Percentiles rank a stretch among this genome's conserved stretches.
Evolutionary conservation across 192 early-diverging fungal genomes (phyloP).

Genomic region (Backusella tuberculispora): DNA sequence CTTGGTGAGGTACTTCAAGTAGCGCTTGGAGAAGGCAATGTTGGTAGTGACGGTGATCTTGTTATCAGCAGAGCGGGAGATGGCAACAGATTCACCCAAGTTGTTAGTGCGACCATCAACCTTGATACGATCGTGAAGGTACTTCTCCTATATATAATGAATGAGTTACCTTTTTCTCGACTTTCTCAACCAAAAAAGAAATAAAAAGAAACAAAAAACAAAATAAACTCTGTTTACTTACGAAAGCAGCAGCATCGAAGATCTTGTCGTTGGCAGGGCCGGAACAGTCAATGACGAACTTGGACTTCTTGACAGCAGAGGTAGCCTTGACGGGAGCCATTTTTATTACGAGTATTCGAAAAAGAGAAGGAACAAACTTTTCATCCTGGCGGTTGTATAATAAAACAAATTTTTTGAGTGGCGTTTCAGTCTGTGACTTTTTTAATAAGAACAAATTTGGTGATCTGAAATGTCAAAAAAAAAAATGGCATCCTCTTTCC

Average conservation of each 20-base stretch:
- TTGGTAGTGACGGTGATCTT: slow-evolving; percentile 81
- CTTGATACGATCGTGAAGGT: slow-evolving; percentile 98
- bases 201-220: slow-evolving; percentile 7
- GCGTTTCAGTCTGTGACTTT: slow-evolving; percentile 8
- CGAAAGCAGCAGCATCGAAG: slow-evolving; percentile 95
- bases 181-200: not conserved
- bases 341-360: slow-evolving; percentile 18
- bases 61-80: slow-evolving; percentile 72
- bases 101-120: slow-evolving; percentile 95
- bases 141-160: slow-evolving; percentile 78
- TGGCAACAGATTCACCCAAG: slow-evolving; percentile 85
- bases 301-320: slow-evolving; percentile 65
- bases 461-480: slow-evolving; percentile 9
- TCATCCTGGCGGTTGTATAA: not conserved
- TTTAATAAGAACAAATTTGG: not conserved
- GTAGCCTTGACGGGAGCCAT: slow-evolving; percentile 42
- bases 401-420: slow-evolving; percentile 23
- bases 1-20: slow-evolving; percentile 99
- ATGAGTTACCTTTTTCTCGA: not conserved
- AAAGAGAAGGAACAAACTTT: slow-evolving; percentile 31
- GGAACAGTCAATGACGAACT: slow-evolving; percentile 94
- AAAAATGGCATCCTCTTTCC: not conserved
- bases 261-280: slow-evolving; percentile 93
- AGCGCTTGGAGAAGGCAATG: slow-evolving; percentile 93
- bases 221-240: slow-evolving; percentile 41